Conservation (phyloP, 2,329 filamentous ascomycete species). For the Cercospora zeae-maydis region DNA sequence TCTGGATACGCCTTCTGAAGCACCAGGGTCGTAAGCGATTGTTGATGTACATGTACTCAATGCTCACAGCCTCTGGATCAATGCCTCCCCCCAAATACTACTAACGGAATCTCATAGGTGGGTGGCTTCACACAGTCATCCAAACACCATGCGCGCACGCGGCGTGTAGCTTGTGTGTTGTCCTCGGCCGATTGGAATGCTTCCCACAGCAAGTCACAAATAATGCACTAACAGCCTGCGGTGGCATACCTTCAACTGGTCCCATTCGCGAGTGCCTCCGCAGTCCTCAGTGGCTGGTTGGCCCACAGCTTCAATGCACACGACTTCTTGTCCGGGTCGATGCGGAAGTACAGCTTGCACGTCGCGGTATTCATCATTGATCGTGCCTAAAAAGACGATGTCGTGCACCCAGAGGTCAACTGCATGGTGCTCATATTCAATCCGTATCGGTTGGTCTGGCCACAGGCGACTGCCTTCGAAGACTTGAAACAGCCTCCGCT, state of each 20-base stretch:
- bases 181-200: too few species aligned
- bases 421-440: not conserved
- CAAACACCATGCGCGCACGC: too few species aligned
- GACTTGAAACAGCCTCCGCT: not conserved
- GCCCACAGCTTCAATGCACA: not conserved
- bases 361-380: not conserved
- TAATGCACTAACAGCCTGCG: not conserved
- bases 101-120: too few species aligned
- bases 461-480: not conserved
- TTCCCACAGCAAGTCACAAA: too few species aligned
- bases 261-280: not conserved
- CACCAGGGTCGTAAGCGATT: not conserved
- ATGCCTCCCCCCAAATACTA: too few species aligned
- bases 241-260: not conserved
- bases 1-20: not conserved
- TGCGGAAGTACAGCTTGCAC: not conserved
- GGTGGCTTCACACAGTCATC: too few species aligned
- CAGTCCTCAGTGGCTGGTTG: not conserved
- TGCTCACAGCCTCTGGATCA: too few species aligned
- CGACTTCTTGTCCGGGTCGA: not conserved
- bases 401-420: slow-evolving; percentile 1
- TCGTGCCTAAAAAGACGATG: not conserved
- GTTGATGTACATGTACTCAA: too few species aligned
- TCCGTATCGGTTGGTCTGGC: not conserved
- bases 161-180: too few species aligned